Evolutionary conservation across 371 early-diverging fungal species (phyloP), one percentile per base, ranked within the genome.

Genomic region (Mortierella sp.): DNA sequence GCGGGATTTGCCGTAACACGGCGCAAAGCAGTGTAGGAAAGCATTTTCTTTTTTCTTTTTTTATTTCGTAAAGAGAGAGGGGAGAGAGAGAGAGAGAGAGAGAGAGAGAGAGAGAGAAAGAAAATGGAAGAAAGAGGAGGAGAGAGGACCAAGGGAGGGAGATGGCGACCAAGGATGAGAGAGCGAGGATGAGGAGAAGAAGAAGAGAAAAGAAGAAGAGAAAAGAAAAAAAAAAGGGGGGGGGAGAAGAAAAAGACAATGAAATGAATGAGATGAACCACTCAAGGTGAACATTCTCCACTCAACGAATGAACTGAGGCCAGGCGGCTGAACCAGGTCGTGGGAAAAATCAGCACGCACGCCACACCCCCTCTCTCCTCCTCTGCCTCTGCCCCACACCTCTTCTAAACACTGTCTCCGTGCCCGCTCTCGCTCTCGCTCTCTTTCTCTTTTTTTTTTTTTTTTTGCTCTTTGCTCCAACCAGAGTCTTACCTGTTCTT

Each of bases 1-100:
- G 71, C 72, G 48, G 77, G 65, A 21, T 68, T 68, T 37, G 72
- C 77, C 50, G 73, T 53, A 30, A 77, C 73, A 66, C 79, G 79
- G 69, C 79, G 79, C 66, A 77, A 69, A 25, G 79, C 79, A 30
- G 73, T 2, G 50, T 66, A 68, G 29, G 79, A 77, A 62, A 77
- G 53, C 79, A 77, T 77, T 64, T 11, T 30, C 19, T 1, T 23
- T 11, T 14, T 21, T 19, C n/a, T n/a, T n/a, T n/a, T n/a, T n/a
- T n/a, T n/a, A n/a, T n/a, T n/a, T n/a, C n/a, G n/a, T n/a, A n/a
- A n/a, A n/a, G n/a, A n/a, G 21, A 51, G 26, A 30, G 28, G 18
- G 52, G 28, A 55, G 44, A 6, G 62, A 44, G 59, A 21, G 30
- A 7, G 25, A 23, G 21, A 43, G 30, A 23, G 44, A 56, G 7